Evolutionary conservation across 73 alveolate species (phyloP).

Genomic region (Paramecium sexaurelia): DNA sequence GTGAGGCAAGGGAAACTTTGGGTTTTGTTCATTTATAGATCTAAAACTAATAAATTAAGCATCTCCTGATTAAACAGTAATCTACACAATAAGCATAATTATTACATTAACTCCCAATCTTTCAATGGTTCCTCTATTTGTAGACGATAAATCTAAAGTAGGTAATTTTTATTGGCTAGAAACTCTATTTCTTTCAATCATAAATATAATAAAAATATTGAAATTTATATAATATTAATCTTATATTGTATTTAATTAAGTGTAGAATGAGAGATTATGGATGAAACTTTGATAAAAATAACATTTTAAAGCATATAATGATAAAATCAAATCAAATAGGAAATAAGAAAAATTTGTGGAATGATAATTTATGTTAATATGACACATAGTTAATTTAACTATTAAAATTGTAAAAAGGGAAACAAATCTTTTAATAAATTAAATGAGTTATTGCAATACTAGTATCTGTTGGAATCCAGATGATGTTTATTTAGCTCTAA

Average conservation of each 20-base stretch:
- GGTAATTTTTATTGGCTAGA: conserved; percentile 9
- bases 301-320: too few relatives aligned
- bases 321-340: background rate
- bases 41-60: background rate
- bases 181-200: conserved; percentile 18
- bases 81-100: background rate
- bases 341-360: background rate
- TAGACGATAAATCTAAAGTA: background rate
- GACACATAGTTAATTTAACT: background rate
- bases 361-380: background rate
- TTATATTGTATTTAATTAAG: too few relatives aligned
- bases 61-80: conserved; percentile 18
- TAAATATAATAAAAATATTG: background rate
- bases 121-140: background rate
- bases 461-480: conserved; percentile 38
- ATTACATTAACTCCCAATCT: background rate
- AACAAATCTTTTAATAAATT: background rate
- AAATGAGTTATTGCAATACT: background rate
- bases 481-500: conserved; percentile 61
- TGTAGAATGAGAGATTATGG: too few relatives aligned
- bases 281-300: too few relatives aligned
- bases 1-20: background rate
- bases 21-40: background rate
- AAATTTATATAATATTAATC: background rate
- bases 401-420: background rate